These are phyloP conservation scores for Eucalyptus coolabah DNA, from an alignment of 345 rosid species.

Conservation along the genomic window DNA sequence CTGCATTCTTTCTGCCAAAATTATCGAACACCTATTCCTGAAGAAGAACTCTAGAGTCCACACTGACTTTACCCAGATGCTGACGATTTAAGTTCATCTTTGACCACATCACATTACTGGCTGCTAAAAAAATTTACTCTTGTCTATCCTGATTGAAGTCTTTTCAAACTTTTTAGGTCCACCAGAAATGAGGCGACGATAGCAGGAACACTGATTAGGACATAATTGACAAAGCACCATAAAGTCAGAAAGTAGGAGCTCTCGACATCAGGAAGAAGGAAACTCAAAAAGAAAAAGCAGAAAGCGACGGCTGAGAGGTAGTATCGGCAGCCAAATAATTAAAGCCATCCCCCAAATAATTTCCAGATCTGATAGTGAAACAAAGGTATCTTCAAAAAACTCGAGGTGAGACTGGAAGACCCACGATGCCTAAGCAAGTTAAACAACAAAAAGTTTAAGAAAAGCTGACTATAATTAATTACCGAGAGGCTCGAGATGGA, in stretches of 20 bases:
- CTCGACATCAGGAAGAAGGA: not conserved
- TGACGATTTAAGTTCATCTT: not conserved
- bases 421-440: not conserved
- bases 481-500: slow-evolving; percentile 58
- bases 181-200: not conserved
- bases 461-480: not conserved
- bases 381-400: not conserved
- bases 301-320: not conserved
- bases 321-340: not conserved
- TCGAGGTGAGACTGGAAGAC: not conserved
- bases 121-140: not conserved
- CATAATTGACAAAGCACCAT: not conserved
- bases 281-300: not conserved
- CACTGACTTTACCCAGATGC: not conserved
- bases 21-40: not conserved
- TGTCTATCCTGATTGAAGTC: not conserved
- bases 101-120: not conserved
- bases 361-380: not conserved
- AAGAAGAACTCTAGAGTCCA: not conserved
- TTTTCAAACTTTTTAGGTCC: not conserved
- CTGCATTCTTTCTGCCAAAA: not conserved
- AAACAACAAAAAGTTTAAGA: not conserved
- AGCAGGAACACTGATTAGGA: not conserved
- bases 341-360: not conserved
- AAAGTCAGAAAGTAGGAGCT: not conserved